Evolutionary conservation across 495 filamentous ascomycete genomes (phyloP), one percentile per base, ranked within the genome.

Genomic region (Neurospora tetraspora): DNA sequence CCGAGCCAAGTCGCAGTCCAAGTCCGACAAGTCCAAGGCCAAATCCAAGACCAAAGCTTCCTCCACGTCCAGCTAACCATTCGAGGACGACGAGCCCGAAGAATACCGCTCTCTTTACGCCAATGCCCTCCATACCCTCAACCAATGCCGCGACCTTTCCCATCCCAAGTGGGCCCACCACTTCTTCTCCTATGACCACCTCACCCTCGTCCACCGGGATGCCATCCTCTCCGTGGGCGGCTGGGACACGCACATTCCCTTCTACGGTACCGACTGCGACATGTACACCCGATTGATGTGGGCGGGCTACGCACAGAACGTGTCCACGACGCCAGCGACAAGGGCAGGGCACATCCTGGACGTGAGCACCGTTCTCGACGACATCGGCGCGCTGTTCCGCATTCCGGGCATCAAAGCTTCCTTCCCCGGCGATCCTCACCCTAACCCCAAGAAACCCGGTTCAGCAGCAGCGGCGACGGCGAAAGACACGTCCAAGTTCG

Each of bases 231-330:
- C 82, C 12, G 80, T 87, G 45, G 89, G 88, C 18, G 88, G 81
- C 12, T 91, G 88, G 88, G 88, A 91, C 74, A 86, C 86, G 1
- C 80, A 87, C 39, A 89, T 91, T 47, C 88, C 88, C 5, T 90
- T 84, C 77, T 87, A 89, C 73, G 80, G 80, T 43, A 83, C 86
- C 20, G 87, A 90, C 72, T 80, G 78, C 72, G 78, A 80, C 74
- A 76, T 76, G 71, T 87, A 89, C 77, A 80, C 84, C 14, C 84
- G 88, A 4, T 76, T 89, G 8, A 81, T 82, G 71, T 88, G 88
- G 87, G 82, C 79, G 6, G 83, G 82, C 3, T 88, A 83, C 76
- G 82, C 80, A 76, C 85, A 86, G 69, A 78, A 82, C 18, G 77
- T 85, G 69, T 53, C 45, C n/a, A 53, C 10, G 10, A 12, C 20